phyloP scores from a whole-genome alignment of 345 rosid genomes.

The Clarkia xantiana region DNA sequence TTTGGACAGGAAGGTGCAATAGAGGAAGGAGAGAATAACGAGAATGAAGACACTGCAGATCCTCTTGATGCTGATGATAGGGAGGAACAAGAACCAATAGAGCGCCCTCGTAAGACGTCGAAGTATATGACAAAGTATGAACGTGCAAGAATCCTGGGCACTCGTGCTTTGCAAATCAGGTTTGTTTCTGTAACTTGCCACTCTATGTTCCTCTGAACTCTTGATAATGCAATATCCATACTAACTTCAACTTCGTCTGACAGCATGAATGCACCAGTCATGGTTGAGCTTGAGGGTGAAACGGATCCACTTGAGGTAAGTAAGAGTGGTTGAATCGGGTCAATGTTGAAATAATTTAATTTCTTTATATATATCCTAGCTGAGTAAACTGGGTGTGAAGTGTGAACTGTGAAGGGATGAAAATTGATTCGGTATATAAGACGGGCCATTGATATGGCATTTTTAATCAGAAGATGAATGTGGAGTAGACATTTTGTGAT shows the following conservation, averaged over 20 bases:
- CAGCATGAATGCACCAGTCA: conserved; percentile 93
- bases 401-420: no score
- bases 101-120: conserved; percentile 44
- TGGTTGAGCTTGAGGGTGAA: conserved; percentile 87
- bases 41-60: conserved; percentile 42
- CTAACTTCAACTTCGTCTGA: conserved; percentile 2
- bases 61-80: conserved; percentile 55
- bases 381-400: no score
- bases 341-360: neutral
- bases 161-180: conserved; percentile 80
- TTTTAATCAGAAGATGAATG: no score
- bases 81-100: conserved; percentile 25
- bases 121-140: conserved; percentile 79
- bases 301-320: conserved; percentile 83
- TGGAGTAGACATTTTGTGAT: no score
- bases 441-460: no score
- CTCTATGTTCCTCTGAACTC: neutral
- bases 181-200: conserved; percentile 3
- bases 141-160: conserved; percentile 78
- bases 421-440: no score
- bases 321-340: conserved; percentile 3
- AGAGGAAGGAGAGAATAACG: conserved; percentile 42
- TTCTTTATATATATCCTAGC: neutral
- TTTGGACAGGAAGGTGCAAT: conserved; percentile 57
- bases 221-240: neutral